Evolutionary conservation across 2,329 filamentous ascomycete species (phyloP).

Genomic region (Penicillium psychrosexuale): DNA sequence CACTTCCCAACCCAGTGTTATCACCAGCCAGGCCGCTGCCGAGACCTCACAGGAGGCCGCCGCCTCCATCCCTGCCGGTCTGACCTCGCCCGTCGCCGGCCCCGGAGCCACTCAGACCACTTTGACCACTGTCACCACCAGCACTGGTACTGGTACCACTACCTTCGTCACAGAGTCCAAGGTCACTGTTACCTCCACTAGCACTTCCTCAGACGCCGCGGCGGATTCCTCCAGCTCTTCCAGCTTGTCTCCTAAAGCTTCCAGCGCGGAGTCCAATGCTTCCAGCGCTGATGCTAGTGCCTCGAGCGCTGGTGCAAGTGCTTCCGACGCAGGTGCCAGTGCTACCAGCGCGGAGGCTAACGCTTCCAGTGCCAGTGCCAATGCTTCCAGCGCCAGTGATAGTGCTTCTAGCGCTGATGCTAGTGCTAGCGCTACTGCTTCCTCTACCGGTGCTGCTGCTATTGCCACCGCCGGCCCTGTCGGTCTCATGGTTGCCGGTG

Average conservation of each 20-base stretch:
- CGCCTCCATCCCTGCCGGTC: conserved; percentile 44
- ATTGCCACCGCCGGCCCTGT: conserved; percentile 38
- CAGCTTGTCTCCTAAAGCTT: conserved; percentile 4
- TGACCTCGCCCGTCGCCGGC: conserved; percentile 29
- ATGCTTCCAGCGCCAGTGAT: no score
- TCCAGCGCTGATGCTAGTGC: background rate
- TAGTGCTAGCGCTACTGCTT: background rate
- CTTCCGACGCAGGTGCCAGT: no score
- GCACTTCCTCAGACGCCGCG: background rate
- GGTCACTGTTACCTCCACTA: conserved; percentile 16
- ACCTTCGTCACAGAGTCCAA: conserved; percentile 15
- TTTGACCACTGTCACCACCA: conserved; percentile 25
- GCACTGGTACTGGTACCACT: conserved; percentile 15
- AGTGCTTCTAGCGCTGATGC: conserved; percentile 16
- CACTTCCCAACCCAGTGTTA: conserved; percentile 33
- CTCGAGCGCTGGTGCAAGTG: conserved; percentile 28
- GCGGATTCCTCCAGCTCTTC: background rate
- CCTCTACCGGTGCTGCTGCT: conserved; percentile 32
- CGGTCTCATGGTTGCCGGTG: conserved; percentile 42
- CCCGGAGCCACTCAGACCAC: conserved; percentile 27
- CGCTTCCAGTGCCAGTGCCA: no score
- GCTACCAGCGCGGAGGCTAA: no score
- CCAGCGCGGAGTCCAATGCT: no score
- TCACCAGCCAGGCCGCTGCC: conserved; percentile 32
- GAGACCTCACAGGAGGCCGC: conserved; percentile 35